Conservation (phyloP, 129 eudicot species). For the Artemisia tridentata region DNA sequence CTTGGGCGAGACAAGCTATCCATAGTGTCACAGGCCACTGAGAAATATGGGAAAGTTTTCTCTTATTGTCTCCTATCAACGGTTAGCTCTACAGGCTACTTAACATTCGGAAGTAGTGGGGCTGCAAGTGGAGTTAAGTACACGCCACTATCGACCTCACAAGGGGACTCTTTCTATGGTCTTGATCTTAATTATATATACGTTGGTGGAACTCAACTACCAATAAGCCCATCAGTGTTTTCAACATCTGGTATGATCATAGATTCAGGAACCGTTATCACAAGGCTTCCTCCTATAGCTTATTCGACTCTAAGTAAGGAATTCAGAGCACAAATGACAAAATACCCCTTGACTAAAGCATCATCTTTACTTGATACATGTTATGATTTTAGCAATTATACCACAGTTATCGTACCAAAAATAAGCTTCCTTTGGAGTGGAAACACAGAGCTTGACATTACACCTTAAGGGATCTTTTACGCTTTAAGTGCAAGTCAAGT, state of each 20-base stretch:
- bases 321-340: constrained; percentile 47
- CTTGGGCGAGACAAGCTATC: constrained; percentile 60
- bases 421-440: constrained; percentile 49
- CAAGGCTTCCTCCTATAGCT: constrained; percentile 67
- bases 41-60: constrained; percentile 51
- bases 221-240: constrained; percentile 51
- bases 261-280: constrained; percentile 88
- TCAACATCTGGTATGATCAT: constrained; percentile 52
- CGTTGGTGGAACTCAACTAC: constrained; percentile 44
- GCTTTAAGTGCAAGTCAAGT: constrained; percentile 7
- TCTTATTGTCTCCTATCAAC: constrained; percentile 74
- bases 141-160: constrained; percentile 40
- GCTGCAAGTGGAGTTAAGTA: constrained; percentile 18
- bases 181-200: constrained; percentile 33
- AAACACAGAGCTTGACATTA: constrained; percentile 33
- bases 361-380: constrained; percentile 71
- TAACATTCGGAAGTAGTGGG: constrained; percentile 52
- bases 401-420: constrained; percentile 44
- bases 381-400: constrained; percentile 50
- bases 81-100: constrained; percentile 50
- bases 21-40: constrained; percentile 51
- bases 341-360: constrained; percentile 49
- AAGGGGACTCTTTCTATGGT: constrained; percentile 41
- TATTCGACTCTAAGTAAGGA: constrained; percentile 49
- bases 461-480: constrained; percentile 36